These are phyloP conservation scores for Cryptococcus sp. DNA, from an alignment of 1,284 basidiomycete species.

Conservation along the genomic window DNA sequence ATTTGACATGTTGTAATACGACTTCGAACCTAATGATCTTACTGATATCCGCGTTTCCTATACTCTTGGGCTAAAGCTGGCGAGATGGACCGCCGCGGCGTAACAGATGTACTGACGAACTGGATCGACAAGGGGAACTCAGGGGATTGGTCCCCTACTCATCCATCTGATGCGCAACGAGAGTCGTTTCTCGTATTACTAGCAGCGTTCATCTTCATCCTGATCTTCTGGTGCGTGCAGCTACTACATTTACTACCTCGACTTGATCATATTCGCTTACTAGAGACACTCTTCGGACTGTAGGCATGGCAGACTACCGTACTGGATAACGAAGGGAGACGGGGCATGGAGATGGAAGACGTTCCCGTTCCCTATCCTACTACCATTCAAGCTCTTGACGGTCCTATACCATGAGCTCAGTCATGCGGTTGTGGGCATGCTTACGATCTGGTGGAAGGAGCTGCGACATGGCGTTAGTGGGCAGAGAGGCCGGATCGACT, in stretches of 20 bases:
- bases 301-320: constrained; percentile 19
- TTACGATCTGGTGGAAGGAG: constrained; percentile 17
- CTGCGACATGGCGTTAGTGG: constrained; percentile 9
- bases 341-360: constrained; percentile 6
- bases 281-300: no score
- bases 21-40: neutral
- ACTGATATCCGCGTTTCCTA: no score
- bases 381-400: constrained; percentile 40
- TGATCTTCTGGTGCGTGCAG: constrained; percentile 27
- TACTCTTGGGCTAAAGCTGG: no score
- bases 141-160: constrained; percentile 17
- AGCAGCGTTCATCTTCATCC: constrained; percentile 18
- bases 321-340: constrained; percentile 8
- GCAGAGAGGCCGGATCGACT: constrained; percentile 12
- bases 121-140: constrained; percentile 21
- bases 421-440: constrained; percentile 37
- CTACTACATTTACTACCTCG: no score
- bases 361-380: constrained; percentile 22
- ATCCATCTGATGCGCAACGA: constrained; percentile 31
- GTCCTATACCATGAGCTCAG: constrained; percentile 41
- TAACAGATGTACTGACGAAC: constrained; percentile 8
- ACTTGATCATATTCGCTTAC: neutral
- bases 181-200: constrained; percentile 23
- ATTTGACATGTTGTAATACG: no score
- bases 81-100: constrained; percentile 3